Evolutionary conservation across 148 eudicot genomes (phyloP).

Genomic region (Cornus suecica): DNA sequence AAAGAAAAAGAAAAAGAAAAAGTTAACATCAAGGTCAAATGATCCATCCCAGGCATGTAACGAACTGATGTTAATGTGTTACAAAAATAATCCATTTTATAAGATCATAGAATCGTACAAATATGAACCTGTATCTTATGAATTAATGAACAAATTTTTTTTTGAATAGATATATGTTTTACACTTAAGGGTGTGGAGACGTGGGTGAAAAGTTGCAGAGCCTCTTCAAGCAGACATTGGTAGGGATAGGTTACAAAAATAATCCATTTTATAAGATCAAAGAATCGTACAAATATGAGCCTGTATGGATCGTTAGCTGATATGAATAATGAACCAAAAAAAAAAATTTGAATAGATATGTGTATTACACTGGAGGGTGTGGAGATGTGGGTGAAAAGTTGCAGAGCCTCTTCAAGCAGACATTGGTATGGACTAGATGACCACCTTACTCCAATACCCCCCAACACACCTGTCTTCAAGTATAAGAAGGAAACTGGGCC

Average conservation of each 20-base stretch:
- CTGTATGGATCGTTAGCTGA: too few relatives aligned
- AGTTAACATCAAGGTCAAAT: too few relatives aligned
- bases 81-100: neutral
- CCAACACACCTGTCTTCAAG: neutral
- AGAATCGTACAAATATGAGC: neutral
- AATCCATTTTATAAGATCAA: neutral
- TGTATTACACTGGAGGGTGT: slow-evolving; percentile 12
- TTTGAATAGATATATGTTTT: slow-evolving; percentile 11
- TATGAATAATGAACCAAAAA: slow-evolving; percentile 15
- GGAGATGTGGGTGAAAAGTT: neutral
- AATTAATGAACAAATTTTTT: slow-evolving; percentile 15
- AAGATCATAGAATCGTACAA: neutral
- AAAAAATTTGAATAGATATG: slow-evolving; percentile 5
- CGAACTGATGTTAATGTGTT: neutral
- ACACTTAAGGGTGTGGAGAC: slow-evolving; percentile 1
- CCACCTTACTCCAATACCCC: slow-evolving; percentile 2
- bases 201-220: neutral
- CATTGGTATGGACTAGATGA: slow-evolving; percentile 4
- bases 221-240: neutral
- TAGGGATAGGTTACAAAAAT: neutral
- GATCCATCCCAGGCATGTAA: neutral
- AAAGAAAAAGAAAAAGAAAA: too few relatives aligned
- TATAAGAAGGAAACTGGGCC: slow-evolving; percentile 5
- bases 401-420: neutral
- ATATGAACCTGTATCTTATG: too few relatives aligned